Evolutionary conservation across 108 stramenopile genomes (phyloP).

Genomic region (Conticribra guillardii): DNA sequence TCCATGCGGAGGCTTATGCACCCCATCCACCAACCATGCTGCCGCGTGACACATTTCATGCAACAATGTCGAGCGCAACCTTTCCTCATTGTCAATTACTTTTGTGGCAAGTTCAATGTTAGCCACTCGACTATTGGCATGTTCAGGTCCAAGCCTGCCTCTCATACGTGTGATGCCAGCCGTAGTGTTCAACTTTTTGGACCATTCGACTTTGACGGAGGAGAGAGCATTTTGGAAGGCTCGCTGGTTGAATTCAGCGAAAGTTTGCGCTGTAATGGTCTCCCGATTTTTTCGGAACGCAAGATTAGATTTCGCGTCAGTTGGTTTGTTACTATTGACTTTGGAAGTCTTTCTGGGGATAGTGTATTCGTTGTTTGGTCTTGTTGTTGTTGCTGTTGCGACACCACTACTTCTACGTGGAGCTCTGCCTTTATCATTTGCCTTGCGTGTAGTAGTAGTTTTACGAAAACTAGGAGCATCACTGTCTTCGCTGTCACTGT

Average conservation of each 20-base stretch:
- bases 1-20: slow-evolving; percentile 88
- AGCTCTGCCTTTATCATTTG: neutral
- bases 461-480: slow-evolving; percentile 10
- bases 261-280: slow-evolving; percentile 40
- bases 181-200: slow-evolving; percentile 77
- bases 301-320: neutral
- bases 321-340: neutral
- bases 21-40: slow-evolving; percentile 89
- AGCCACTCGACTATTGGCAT: slow-evolving; percentile 44
- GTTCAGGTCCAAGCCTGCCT: slow-evolving; percentile 16
- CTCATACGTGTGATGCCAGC: slow-evolving; percentile 85
- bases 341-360: slow-evolving; percentile 11
- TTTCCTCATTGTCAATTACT: slow-evolving; percentile 76
- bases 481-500: slow-evolving; percentile 28
- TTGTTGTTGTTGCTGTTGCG: neutral
- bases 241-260: slow-evolving; percentile 57
- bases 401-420: neutral
- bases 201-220: slow-evolving; percentile 73
- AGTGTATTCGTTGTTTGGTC: neutral
- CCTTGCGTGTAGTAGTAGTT: neutral
- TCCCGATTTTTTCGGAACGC: slow-evolving; percentile 65
- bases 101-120: slow-evolving; percentile 90
- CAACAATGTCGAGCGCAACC: slow-evolving; percentile 83
- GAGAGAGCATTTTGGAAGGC: slow-evolving; percentile 57
- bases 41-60: slow-evolving; percentile 98